Evolutionary conservation across 1,284 basidiomycete species (phyloP), one percentile per base, ranked within the genome.

Genomic region (Boletellus deceptivus): DNA sequence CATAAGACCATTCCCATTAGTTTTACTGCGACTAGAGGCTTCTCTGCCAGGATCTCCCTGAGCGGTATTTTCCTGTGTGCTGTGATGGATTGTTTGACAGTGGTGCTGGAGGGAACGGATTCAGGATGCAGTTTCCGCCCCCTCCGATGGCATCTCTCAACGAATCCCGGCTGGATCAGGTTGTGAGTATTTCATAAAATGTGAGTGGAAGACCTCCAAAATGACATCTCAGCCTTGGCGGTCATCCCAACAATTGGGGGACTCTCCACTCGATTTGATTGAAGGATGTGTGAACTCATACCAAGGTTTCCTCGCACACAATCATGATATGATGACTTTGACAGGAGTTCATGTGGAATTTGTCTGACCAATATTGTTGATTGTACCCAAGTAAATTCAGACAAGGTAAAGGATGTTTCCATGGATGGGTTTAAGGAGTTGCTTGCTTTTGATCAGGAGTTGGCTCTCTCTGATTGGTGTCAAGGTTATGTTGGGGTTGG

Each of bases 151-250:
- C 4, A 4, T 45, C 48, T 37, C 4, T 3, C 24, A 25, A 43
- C 45, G 34, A 65, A 59, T 39, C 31, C 55, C 16, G 59, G 43
- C 41, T 24, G 50, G 25, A 61, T 57, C 22, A 58, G 62, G 46
- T 67, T 58, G 33, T 61, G 2, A 47, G 61, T 4, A 42, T 25
- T 13, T 36, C 38, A 18, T 52, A 40, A 6, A 54, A 40, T 20
- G 43, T 6, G 27, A 46, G 18, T 17, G 48, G 48, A 36, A 44
- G 8, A 40, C 39, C 36, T 25, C 37, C 20, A 4, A 20, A 27
- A 33, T 18, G 37, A 40, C 16, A 38, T 22, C 18, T 34, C 22
- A 39, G 11, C 29, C 14, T 27, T 42, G 27, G 50, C 40, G 24
- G 43, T 47, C 33, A 11, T n/a, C n/a, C n/a, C n/a, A n/a, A n/a